Percentiles rank a stretch among this genome's conserved stretches.
phyloP scores from a whole-genome alignment of 306 rosid genomes.

The Trichosanthes cucumerina region DNA sequence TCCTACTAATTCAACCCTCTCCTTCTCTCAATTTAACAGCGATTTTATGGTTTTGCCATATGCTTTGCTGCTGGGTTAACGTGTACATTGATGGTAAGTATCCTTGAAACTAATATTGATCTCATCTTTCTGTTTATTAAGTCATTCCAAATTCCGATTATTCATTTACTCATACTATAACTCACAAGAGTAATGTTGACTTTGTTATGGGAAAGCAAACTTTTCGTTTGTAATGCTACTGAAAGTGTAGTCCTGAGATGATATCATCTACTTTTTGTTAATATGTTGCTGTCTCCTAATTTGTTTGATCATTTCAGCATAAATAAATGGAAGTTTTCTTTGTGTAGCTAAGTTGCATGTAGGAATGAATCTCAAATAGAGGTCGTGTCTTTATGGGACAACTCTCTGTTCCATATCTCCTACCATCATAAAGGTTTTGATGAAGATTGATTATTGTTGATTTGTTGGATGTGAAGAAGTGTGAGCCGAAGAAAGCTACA shows the following conservation, averaged over 20 bases:
- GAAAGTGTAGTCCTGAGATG: not conserved
- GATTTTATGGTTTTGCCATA: slow-evolving; percentile 78
- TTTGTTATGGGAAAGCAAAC: not conserved
- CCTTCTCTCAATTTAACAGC: slow-evolving; percentile 35
- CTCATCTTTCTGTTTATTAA: not conserved
- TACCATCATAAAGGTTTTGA: not conserved
- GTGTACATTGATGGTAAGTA: slow-evolving; percentile 72
- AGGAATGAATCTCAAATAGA: not conserved
- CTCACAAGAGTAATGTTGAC: not conserved
- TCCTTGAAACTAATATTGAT: not conserved
- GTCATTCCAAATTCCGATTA: not conserved
- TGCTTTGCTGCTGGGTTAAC: slow-evolving; percentile 81
- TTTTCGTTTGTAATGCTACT: not conserved
- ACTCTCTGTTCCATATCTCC: not conserved
- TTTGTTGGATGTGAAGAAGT: not conserved
- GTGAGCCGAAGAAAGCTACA: not conserved
- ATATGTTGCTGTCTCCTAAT: not conserved
- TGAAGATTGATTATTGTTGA: not conserved
- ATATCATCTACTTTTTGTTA: not conserved
- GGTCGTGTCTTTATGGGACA: not conserved
- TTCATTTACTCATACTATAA: not conserved
- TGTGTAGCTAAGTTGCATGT: not conserved
- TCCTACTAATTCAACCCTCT: slow-evolving; percentile 1
- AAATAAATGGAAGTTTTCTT: not conserved
- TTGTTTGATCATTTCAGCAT: not conserved